These are phyloP conservation scores for Saccharomyces hybrid DNA, from an alignment of 1,139 yeast genomes.

Conservation along the genomic window DNA sequence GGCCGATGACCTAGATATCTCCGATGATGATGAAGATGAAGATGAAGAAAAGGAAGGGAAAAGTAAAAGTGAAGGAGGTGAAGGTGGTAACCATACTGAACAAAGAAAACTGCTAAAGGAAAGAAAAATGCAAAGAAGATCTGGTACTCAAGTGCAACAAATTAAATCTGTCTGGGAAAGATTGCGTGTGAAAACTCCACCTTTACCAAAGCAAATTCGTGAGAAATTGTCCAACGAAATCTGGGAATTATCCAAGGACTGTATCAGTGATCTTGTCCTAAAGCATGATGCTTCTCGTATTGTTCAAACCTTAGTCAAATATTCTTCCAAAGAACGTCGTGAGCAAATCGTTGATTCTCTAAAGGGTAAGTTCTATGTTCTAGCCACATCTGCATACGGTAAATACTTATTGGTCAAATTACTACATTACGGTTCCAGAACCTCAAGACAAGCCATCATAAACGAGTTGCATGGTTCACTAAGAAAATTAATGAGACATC, in stretches of 20 bases:
- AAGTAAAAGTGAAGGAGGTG: constrained; percentile 20
- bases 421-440: constrained; percentile 84
- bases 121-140: constrained; percentile 77
- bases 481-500: constrained; percentile 89
- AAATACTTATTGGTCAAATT: constrained; percentile 83
- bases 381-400: constrained; percentile 91
- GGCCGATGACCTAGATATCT: constrained; percentile 25
- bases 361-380: constrained; percentile 70
- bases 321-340: constrained; percentile 73
- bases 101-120: constrained; percentile 73
- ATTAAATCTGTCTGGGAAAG: constrained; percentile 89
- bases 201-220: constrained; percentile 70
- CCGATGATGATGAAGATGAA: constrained; percentile 23
- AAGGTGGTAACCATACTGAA: constrained; percentile 72
- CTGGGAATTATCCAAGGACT: constrained; percentile 74
- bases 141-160: constrained; percentile 77
- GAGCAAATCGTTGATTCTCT: constrained; percentile 59
- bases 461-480: constrained; percentile 85
- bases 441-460: constrained; percentile 64
- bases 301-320: constrained; percentile 87
- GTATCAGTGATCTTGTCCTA: constrained; percentile 74
- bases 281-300: constrained; percentile 97
- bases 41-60: constrained; percentile 16
- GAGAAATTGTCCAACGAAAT: constrained; percentile 75
- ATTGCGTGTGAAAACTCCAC: constrained; percentile 76